Conservation (phyloP, 257 asterid genomes). For the Paulownia fortunei region DNA sequence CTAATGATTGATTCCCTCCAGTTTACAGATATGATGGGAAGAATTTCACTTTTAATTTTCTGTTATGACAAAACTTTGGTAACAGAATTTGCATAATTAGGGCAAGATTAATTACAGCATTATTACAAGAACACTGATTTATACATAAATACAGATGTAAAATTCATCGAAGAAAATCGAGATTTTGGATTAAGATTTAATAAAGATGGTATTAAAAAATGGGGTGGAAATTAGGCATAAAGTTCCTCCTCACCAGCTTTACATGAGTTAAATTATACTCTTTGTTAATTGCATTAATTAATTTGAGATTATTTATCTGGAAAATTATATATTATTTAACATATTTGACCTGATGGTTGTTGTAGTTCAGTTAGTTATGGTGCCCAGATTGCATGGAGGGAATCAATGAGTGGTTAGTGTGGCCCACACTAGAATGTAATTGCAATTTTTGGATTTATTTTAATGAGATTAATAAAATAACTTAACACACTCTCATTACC, state of each 20-base stretch:
- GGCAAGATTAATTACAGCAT: not conserved
- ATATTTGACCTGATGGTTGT: conserved; percentile 32
- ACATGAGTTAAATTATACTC: conserved; percentile 36
- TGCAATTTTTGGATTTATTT: not conserved
- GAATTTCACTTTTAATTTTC: conserved; percentile 25
- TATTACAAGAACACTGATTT: not conserved
- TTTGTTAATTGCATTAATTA: conserved; percentile 21
- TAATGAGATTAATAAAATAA: not conserved
- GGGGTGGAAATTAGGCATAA: conserved; percentile 6
- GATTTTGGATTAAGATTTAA: not conserved
- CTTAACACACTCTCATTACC: not conserved
- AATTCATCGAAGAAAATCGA: not conserved
- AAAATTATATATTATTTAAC: not conserved
- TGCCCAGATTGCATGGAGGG: conserved; percentile 67
- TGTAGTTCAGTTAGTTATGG: conserved; percentile 55
- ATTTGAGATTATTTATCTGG: not conserved
- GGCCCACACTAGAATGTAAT: conserved; percentile 44
- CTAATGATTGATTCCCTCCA: conserved; percentile 46
- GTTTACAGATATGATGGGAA: conserved; percentile 6
- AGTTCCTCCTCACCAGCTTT: conserved; percentile 44
- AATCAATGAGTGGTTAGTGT: conserved; percentile 43
- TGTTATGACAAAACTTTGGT: not conserved
- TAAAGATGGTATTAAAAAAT: not conserved
- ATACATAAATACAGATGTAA: not conserved
- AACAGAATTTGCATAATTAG: conserved; percentile 19